phyloP scores from a whole-genome alignment of 352 stramenopile genomes.

The Pythium folliculosum region DNA sequence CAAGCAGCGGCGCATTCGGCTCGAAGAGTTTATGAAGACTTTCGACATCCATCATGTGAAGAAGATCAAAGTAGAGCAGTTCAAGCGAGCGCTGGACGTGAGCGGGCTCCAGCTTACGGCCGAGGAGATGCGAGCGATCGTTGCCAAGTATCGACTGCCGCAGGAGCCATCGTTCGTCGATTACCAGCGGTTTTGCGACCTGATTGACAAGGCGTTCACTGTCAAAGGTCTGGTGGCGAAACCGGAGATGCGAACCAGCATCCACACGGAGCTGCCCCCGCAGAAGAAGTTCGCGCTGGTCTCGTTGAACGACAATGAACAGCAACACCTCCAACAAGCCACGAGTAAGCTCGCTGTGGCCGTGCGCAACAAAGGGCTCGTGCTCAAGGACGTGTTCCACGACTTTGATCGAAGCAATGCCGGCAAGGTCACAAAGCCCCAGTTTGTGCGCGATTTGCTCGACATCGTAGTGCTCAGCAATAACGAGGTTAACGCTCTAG shows the following conservation, averaged over 20 bases:
- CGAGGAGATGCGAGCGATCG: slow-evolving; percentile 52
- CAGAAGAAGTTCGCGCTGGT: slow-evolving; percentile 42
- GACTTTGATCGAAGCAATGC: slow-evolving; percentile 86
- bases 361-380: slow-evolving; percentile 77
- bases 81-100: slow-evolving; percentile 76
- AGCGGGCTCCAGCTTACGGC: slow-evolving; percentile 65
- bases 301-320: slow-evolving; percentile 37
- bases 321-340: slow-evolving; percentile 34
- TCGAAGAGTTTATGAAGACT: slow-evolving; percentile 90
- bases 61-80: slow-evolving; percentile 82
- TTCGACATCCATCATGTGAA: slow-evolving; percentile 86
- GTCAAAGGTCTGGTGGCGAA: slow-evolving; percentile 75
- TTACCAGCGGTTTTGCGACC: slow-evolving; percentile 81
- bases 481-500: slow-evolving; percentile 54
- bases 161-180: slow-evolving; percentile 69
- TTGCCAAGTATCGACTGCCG: slow-evolving; percentile 68
- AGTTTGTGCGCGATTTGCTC: slow-evolving; percentile 75
- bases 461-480: slow-evolving; percentile 59
- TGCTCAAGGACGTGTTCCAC: slow-evolving; percentile 88
- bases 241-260: slow-evolving; percentile 41
- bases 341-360: slow-evolving; percentile 63
- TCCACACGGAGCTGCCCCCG: slow-evolving; percentile 32
- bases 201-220: slow-evolving; percentile 86
- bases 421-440: slow-evolving; percentile 77
- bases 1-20: slow-evolving; percentile 78